phyloP scores from a whole-genome alignment of 164 flowering plant species.

The Cinnamomum micranthum region DNA sequence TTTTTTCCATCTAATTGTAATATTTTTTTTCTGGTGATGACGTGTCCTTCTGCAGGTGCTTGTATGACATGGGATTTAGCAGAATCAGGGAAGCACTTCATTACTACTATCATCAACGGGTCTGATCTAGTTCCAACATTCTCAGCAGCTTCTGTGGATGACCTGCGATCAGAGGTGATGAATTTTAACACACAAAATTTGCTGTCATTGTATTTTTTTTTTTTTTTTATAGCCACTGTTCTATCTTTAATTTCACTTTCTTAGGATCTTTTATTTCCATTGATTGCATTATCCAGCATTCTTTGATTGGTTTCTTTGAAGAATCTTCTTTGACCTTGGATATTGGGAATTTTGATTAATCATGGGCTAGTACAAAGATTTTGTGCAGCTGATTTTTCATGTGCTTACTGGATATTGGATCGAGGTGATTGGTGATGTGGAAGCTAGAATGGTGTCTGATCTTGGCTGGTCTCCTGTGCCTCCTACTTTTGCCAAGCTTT shows the following conservation, averaged over 20 bases:
- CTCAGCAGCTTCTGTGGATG: conserved; percentile 85
- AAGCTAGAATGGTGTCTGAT: too few relatives aligned
- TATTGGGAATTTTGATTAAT: too few relatives aligned
- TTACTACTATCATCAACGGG: conserved; percentile 78
- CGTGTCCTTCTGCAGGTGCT: conserved; percentile 62
- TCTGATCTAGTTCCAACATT: conserved; percentile 97
- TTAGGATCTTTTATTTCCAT: neutral
- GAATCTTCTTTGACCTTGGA: too few relatives aligned
- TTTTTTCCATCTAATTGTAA: too few relatives aligned
- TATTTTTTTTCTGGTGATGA: neutral
- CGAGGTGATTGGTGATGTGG: too few relatives aligned
- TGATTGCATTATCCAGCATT: neutral
- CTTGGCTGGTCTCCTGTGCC: too few relatives aligned
- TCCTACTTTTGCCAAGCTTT: too few relatives aligned
- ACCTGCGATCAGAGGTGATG: conserved; percentile 88
- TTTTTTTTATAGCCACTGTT: neutral
- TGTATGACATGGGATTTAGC: conserved; percentile 99
- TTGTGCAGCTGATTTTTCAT: too few relatives aligned
- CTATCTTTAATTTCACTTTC: neutral
- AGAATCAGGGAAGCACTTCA: conserved; percentile 90
- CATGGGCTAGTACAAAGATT: too few relatives aligned
- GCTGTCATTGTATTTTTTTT: neutral
- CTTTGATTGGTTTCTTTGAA: neutral
- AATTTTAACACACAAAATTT: neutral
- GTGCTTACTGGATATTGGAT: too few relatives aligned